Base-by-base conservation (phyloP, 2,329 filamentous ascomycete genomes). In the Fusarium algeriense region DNA sequence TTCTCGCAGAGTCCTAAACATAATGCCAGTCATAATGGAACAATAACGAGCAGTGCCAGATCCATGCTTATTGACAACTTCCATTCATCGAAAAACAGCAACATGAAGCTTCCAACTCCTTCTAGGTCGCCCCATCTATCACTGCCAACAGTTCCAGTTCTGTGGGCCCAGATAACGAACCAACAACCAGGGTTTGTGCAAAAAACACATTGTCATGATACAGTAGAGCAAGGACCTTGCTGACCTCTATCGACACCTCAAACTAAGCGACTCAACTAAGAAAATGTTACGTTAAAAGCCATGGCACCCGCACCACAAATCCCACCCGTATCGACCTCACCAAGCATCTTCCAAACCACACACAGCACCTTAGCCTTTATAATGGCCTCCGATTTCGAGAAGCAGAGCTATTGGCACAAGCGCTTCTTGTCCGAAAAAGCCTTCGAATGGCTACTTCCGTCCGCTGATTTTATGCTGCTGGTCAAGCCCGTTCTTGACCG, bases 371-470 rank as follows among this genome's bases (percentile, higher is more conserved):
- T 70, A 37, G 40, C 46, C 55, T 61, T 65, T 38, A 62, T 63
- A 50, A 78, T 79, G 76, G 70, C 73, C 26, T 63, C 78, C 57
- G 81, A 85, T 58, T 87, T 84, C 61, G 85, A 86, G 38, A 83
- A 86, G 43, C 82, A 85, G 70, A 82, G 80, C 66, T 87, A 87
- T 74, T 87, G 85, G 85, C 83, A 80, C 58, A 64, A 81, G 9
- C 83, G 85, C 30, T 87, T 87, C 78, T 61, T 76, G 19, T 77
- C 78, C 17, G 85, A 87, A 71, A 79, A 76, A 9, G 73, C 80
- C 13, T 87, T 86, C 61, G 85, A 87, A 71, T 87, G 85, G 85
- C 80, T 87, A 19, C 67, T 81, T 17, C 66, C 82, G 4, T 86
- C 85, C 0, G 64, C 76, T 1, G 77, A 79, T 15, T 85, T 87